These are phyloP conservation scores for Cicer chorassanicum DNA, from an alignment of 306 rosid genomes.

Conservation along the genomic window DNA sequence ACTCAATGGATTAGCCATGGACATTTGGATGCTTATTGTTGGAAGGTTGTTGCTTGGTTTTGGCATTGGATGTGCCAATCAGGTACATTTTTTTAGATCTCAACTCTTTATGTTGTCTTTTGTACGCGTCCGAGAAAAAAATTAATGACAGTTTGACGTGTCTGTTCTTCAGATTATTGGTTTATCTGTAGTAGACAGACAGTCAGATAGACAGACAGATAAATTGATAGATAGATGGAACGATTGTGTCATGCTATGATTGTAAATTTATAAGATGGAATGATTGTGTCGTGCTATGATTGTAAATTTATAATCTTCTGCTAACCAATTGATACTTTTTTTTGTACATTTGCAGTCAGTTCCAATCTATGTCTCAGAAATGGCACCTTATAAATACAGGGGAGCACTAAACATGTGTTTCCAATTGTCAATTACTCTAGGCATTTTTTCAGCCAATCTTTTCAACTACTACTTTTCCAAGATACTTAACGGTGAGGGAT, in stretches of 20 bases:
- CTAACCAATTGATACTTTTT: neutral
- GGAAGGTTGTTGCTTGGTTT: slow-evolving; percentile 81
- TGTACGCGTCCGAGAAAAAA: neutral
- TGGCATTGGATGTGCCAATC: slow-evolving; percentile 86
- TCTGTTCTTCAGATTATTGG: neutral
- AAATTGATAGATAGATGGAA: neutral
- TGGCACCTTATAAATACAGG: slow-evolving; percentile 68
- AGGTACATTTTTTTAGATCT: slow-evolving; percentile 47
- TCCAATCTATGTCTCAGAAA: slow-evolving; percentile 80
- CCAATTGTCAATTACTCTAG: slow-evolving; percentile 76
- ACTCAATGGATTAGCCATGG: slow-evolving; percentile 58
- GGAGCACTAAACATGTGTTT: slow-evolving; percentile 78
- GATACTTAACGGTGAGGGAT: slow-evolving; percentile 67
- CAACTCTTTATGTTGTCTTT: neutral
- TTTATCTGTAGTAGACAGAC: neutral
- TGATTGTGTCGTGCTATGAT: neutral
- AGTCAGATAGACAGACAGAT: neutral
- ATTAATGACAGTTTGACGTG: neutral
- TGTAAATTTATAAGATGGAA: neutral
- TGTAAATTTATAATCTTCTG: neutral
- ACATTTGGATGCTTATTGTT: slow-evolving; percentile 66
- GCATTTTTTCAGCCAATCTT: slow-evolving; percentile 68
- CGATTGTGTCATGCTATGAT: neutral
- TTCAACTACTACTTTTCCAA: slow-evolving; percentile 64
- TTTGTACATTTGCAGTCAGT: slow-evolving; percentile 56